phyloP scores from a whole-genome alignment of 2,329 filamentous ascomycete species.

The Daldinia sp. region DNA sequence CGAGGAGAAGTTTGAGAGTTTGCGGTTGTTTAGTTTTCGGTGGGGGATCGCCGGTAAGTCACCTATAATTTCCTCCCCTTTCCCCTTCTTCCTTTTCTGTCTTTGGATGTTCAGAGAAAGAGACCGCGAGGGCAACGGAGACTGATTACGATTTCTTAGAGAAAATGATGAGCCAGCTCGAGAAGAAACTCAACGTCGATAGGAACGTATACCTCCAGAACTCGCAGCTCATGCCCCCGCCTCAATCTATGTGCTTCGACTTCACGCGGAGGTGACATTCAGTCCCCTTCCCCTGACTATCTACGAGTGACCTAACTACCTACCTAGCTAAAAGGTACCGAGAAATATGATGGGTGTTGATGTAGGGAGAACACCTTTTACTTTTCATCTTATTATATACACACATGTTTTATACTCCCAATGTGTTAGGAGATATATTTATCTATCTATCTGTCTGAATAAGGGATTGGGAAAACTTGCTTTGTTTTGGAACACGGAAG shows the following conservation, averaged over 20 bases:
- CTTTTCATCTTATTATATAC: slow-evolving; percentile 1
- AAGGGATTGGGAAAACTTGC: background rate
- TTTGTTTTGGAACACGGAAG: background rate
- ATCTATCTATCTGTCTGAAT: background rate
- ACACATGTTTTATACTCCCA: background rate
- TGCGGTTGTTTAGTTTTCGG: slow-evolving; percentile 50
- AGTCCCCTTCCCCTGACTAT: background rate
- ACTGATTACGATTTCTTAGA: slow-evolving; percentile 37
- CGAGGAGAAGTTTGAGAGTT: slow-evolving; percentile 52
- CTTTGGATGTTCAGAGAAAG: no score
- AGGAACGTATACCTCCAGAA: slow-evolving; percentile 48
- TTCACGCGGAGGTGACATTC: slow-evolving; percentile 26
- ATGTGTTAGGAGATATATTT: background rate
- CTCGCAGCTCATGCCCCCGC: slow-evolving; percentile 32
- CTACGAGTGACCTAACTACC: no score
- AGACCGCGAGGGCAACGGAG: slow-evolving; percentile 14
- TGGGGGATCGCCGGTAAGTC: slow-evolving; percentile 52
- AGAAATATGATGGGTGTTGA: background rate
- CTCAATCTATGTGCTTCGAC: slow-evolving; percentile 28
- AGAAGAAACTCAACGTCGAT: slow-evolving; percentile 47
- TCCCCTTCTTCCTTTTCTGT: background rate
- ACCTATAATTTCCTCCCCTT: background rate
- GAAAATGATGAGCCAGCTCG: slow-evolving; percentile 51
- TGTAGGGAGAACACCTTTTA: background rate
- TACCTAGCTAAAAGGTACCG: background rate